Base-by-base conservation (phyloP, 208 protist species). In the Leishmania martiniquensis region DNA sequence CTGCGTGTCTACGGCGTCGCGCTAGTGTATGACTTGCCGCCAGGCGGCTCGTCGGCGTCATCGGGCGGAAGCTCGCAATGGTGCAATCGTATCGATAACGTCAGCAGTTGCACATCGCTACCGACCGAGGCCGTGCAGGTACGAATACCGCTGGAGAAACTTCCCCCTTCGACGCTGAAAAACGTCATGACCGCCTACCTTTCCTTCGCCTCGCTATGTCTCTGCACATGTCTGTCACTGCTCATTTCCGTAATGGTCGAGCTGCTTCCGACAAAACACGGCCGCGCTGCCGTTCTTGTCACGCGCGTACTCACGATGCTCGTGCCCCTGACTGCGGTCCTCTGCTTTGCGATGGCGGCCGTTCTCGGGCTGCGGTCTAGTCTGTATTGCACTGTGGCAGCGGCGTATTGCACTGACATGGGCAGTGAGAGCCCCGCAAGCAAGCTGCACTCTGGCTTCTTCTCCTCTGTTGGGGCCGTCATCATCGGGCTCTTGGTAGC, bases 101-200 rank as follows among this genome's bases (percentile, higher is more conserved):
- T 25, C 0, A 32, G 55, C 52, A 51, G 25, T 52, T n/a, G 22
- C 51, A 47, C 29, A 62, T 25, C 54, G 29, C 51, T 20, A 4
- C 22, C 32, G 25, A 9, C 52, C 15, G 39, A 55, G 72, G 32
- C 5, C 1, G 55, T 39, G 29, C 54, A 59, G 15, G 39, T 76
- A 15, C 62, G 17, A 17, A 37, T n/a, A 13, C 34, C 59, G 29
- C 72, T 76, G 13, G n/a, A 37, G 13, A 3, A 68, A 4, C 20
- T 76, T 17, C 59, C 72, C 25, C 20, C 55, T 17, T 76, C 72
- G 37, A n/a, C 57, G 22, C 59, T 76, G 55, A 67, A 4, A 29
- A 60, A 67, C 2, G 83, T 72, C 75, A 93, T 93, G 86, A 74
- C 81, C 2, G 80, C 85, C 65, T 85, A 93, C 65, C 76, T 91